Base-by-base conservation (phyloP, 805 yeast genomes). In the Ogataea kodamae region DNA sequence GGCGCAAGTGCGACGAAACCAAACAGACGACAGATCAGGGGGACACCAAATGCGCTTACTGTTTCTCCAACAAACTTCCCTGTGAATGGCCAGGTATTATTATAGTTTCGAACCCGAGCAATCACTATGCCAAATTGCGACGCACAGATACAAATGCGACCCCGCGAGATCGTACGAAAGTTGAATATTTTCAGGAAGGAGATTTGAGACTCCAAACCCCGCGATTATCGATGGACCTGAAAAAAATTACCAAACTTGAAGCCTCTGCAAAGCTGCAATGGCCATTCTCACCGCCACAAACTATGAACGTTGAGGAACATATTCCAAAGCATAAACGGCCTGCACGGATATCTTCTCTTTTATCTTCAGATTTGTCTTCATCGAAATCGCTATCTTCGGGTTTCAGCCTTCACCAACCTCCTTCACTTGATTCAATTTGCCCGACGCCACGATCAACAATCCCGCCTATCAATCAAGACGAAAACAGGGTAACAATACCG, bases 1-100 rank as follows among this genome's bases (percentile, higher is more conserved):
- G 69, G 41, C 63, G 70, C 59, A 71, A 71, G 45, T 71, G 77
- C 50, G 76, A 71, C 49, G 76, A 71, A 45, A 10, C 15, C 20
- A 40, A 39, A 25, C 43, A 33, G 15, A 28, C 11, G 9, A 22
- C 17, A 26, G 12, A n/a, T 9, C 24, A 29, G 9, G 50, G 52
- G 5, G 26, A 31, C 5, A 9, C 35, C 18, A 40, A 43, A 25
- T 48, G 52, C 18, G 40, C 27, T 8, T 35, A 42, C 21, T 46
- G 50, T 22, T 25, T 11, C 1, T 5, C 37, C 7, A 40, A 42
- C 26, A 33, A 30, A 2, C 28, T 42, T 8, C 35, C 24, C 2
- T 45, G 50, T 34, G 28, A 34, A 8, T 45, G 50, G 49, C 53
- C 52, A 1, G 33, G 26, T 8, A 37, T 45, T 14, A 35, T 47